These are phyloP conservation scores for Boletus rex-veris DNA, from an alignment of 768 basidiomycete species.

Conservation along the genomic window DNA sequence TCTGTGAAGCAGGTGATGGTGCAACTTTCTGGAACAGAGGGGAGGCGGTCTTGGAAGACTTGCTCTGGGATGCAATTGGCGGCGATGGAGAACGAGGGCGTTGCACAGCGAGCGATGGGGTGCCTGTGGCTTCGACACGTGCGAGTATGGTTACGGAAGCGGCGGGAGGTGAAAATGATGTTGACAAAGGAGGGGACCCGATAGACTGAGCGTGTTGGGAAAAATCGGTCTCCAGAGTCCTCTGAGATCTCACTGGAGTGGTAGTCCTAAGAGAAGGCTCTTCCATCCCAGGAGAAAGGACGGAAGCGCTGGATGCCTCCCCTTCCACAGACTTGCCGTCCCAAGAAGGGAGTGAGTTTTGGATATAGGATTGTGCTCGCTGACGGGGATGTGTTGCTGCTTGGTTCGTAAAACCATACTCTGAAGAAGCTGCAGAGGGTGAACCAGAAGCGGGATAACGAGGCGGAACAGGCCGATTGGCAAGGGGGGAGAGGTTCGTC, in stretches of 20 bases:
- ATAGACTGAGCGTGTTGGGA: conserved; percentile 2
- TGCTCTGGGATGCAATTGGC: conserved; percentile 6
- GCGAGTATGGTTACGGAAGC: conserved; percentile 1
- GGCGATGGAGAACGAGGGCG: conserved; percentile 1
- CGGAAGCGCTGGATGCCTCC: conserved; percentile 3
- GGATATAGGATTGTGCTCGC: conserved; percentile 27
- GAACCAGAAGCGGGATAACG: conserved; percentile 47
- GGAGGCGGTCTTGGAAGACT: conserved; percentile 14
- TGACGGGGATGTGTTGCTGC: conserved; percentile 17
- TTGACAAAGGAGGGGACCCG: conserved; percentile 2
- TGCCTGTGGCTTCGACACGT: neutral
- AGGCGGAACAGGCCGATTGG: conserved; percentile 60
- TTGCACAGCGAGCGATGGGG: neutral
- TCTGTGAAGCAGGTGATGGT: conserved; percentile 15
- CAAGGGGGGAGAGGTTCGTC: conserved; percentile 46
- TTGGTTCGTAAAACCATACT: conserved; percentile 25
- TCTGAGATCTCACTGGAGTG: conserved; percentile 5
- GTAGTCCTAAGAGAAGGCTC: neutral
- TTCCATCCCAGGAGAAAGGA: conserved; percentile 7
- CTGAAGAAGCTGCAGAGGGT: conserved; percentile 43
- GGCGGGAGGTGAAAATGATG: conserved; percentile 1
- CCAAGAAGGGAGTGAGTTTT: conserved; percentile 19
- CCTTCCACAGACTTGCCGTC: conserved; percentile 14
- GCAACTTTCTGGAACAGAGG: conserved; percentile 5
- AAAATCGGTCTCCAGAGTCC: conserved; percentile 2